Percentiles rank a stretch among this genome's conserved stretches.
Conservation (phyloP, 2,329 filamentous ascomycete genomes). For the Diaporthe longicolla region DNA sequence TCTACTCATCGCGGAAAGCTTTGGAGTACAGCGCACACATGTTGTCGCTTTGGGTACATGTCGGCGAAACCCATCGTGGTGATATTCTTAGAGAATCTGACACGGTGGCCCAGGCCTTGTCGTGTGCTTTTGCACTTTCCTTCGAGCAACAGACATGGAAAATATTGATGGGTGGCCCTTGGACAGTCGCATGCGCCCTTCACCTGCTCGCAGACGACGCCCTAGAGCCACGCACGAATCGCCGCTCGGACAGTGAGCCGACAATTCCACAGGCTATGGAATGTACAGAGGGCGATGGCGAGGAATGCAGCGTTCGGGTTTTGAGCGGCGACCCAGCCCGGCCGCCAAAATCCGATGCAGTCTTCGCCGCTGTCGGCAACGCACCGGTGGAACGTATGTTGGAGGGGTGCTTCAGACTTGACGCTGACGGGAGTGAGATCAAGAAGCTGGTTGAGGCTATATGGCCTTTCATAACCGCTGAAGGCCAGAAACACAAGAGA, state of each 20-base stretch:
- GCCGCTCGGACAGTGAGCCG: too few species aligned
- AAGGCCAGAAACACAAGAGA: background rate
- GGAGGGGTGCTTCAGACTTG: too few species aligned
- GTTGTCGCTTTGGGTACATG: background rate
- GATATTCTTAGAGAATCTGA: background rate
- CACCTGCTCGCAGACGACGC: background rate
- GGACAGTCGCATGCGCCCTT: constrained; percentile 4
- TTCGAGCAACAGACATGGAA: background rate
- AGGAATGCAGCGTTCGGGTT: too few species aligned
- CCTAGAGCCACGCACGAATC: too few species aligned
- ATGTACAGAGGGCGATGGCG: too few species aligned
- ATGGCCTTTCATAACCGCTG: background rate
- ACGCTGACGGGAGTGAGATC: too few species aligned
- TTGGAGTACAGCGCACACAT: background rate
- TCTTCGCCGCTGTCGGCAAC: too few species aligned
- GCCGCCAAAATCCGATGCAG: too few species aligned
- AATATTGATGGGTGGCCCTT: background rate
- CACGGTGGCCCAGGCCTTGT: background rate
- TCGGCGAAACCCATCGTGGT: background rate
- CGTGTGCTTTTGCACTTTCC: background rate
- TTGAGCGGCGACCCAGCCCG: too few species aligned
- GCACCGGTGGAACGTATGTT: too few species aligned
- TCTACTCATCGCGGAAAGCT: background rate
- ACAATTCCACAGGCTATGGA: too few species aligned
- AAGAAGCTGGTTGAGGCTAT: too few species aligned